A percentile compares a stretch with the other conserved stretches of the same genome.
Evolutionary conservation across 768 basidiomycete species (phyloP).

Genomic region (Leccinum fibrillosum): DNA sequence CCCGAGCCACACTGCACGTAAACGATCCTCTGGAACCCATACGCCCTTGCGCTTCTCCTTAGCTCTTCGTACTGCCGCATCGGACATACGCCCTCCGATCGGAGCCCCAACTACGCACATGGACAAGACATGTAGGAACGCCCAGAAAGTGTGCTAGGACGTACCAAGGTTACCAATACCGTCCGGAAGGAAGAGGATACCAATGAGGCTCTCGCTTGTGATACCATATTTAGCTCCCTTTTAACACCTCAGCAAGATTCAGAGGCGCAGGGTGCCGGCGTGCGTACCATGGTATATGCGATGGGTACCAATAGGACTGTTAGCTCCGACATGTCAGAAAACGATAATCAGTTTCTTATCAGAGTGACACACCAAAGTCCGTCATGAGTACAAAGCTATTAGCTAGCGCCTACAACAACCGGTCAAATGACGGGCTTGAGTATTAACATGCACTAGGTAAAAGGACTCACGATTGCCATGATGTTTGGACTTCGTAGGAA

Average conservation of each 20-base stretch:
- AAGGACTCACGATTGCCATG: slow-evolving; percentile 44
- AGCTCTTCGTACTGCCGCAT: slow-evolving; percentile 47
- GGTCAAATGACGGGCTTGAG: background rate
- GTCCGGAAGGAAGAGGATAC: slow-evolving; percentile 23
- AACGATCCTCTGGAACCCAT: slow-evolving; percentile 70
- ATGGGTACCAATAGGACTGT: slow-evolving; percentile 53
- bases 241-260: background rate
- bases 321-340: background rate
- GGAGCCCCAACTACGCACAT: slow-evolving; percentile 52
- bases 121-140: background rate
- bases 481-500: slow-evolving; percentile 61
- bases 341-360: background rate
- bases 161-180: slow-evolving; percentile 27
- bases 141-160: background rate
- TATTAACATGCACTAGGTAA: background rate
- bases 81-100: slow-evolving; percentile 57
- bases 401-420: slow-evolving; percentile 40
- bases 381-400: slow-evolving; percentile 26
- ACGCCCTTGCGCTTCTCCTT: slow-evolving; percentile 47
- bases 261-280: background rate
- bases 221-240: slow-evolving; percentile 47
- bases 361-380: slow-evolving; percentile 34
- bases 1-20: slow-evolving; percentile 49
- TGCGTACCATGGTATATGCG: slow-evolving; percentile 57
- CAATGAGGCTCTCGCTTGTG: slow-evolving; percentile 19